These are phyloP conservation scores for Candida fluviatilis DNA, from an alignment of 805 yeast genomes.

Conservation along the genomic window DNA sequence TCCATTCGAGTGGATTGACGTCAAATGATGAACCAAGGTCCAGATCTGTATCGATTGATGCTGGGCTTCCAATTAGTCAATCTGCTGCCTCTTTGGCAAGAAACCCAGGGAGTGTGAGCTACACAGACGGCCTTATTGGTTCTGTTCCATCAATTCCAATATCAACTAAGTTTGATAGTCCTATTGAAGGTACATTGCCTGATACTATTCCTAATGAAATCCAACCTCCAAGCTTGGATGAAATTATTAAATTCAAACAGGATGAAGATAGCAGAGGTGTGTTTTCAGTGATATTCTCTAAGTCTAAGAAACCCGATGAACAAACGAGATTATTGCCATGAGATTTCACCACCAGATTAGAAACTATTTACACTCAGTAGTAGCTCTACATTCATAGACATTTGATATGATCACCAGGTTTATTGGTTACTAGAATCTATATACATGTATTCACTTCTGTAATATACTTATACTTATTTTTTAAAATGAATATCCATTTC, in stretches of 20 bases:
- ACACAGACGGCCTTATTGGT: constrained; percentile 22
- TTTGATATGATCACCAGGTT: background rate
- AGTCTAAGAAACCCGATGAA: background rate
- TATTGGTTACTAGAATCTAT: background rate
- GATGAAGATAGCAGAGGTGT: constrained; percentile 11
- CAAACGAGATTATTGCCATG: background rate
- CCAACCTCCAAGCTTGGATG: constrained; percentile 31
- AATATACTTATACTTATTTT: background rate
- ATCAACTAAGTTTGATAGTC: constrained; percentile 8
- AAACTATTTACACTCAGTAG: too few relatives aligned
- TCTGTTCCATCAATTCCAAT: constrained; percentile 25
- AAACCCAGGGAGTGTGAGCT: constrained; percentile 22
- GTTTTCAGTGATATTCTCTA: background rate
- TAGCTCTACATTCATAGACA: too few relatives aligned
- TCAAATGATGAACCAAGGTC: constrained; percentile 12
- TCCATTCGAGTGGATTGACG: constrained; percentile 28
- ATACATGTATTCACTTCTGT: background rate
- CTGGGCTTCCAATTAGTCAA: constrained; percentile 16
- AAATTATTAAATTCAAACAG: constrained; percentile 21
- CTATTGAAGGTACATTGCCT: constrained; percentile 15
- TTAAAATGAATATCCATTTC: constrained; percentile 23
- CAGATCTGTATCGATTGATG: constrained; percentile 6
- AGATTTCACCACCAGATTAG: too few relatives aligned
- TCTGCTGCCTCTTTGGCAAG: constrained; percentile 44
- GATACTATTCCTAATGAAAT: constrained; percentile 26